These are phyloP conservation scores for Paulownia fortunei DNA, from an alignment of 257 asterid species.

Conservation along the genomic window DNA sequence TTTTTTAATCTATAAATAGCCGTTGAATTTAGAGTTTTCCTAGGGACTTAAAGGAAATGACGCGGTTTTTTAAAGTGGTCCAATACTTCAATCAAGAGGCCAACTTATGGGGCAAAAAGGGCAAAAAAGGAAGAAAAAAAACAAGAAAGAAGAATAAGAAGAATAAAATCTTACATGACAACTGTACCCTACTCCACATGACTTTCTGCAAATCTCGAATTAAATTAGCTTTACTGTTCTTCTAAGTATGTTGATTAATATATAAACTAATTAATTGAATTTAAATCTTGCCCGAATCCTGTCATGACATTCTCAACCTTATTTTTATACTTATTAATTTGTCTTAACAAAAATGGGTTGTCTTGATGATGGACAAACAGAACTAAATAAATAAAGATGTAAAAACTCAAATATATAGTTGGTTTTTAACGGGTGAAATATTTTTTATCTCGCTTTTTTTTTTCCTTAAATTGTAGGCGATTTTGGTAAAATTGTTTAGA, in stretches of 20 bases:
- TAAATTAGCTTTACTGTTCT: neutral
- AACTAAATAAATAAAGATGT: neutral
- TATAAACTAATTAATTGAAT: neutral
- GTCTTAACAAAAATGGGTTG: constrained; percentile 5
- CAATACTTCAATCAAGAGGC: neutral
- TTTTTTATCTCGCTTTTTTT: too few species aligned
- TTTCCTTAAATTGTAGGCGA: neutral
- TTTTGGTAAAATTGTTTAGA: too few species aligned
- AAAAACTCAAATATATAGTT: neutral
- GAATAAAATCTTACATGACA: constrained; percentile 19
- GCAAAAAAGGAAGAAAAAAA: neutral
- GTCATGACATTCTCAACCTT: neutral
- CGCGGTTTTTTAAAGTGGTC: constrained; percentile 25
- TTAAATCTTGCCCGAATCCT: neutral
- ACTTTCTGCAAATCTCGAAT: neutral
- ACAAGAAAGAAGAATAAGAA: neutral
- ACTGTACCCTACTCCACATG: constrained; percentile 27
- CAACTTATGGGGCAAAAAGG: neutral
- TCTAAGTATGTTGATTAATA: neutral
- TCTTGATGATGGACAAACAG: neutral
- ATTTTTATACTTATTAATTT: neutral
- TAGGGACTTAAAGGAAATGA: constrained; percentile 4
- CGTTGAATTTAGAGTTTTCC: constrained; percentile 13
- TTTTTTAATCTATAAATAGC: constrained; percentile 21
- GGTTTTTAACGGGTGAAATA: neutral